Evolutionary conservation across 1,139 yeast species (phyloP).

Genomic region (Yamadazyma triangularis): DNA sequence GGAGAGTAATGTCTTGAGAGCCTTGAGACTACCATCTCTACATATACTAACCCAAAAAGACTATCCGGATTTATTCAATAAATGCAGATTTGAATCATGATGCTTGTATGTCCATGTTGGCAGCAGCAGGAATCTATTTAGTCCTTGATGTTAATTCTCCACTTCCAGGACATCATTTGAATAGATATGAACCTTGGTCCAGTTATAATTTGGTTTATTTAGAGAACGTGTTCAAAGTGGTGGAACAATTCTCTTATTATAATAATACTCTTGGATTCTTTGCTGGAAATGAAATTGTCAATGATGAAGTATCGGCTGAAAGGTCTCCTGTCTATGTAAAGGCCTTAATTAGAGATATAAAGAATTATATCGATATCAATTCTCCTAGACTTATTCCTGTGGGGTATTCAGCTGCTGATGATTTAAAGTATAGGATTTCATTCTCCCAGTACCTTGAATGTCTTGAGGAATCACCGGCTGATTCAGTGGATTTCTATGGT

Average conservation of each 20-base stretch:
- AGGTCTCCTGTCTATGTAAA: conserved; percentile 68
- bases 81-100: conserved; percentile 84
- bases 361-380: conserved; percentile 57
- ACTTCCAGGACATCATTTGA: conserved; percentile 65
- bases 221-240: conserved; percentile 71
- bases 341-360: conserved; percentile 77
- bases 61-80: conserved; percentile 82
- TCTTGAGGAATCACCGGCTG: conserved; percentile 48
- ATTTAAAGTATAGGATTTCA: conserved; percentile 66
- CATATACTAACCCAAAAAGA: conserved; percentile 33
- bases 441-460: conserved; percentile 83
- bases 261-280: conserved; percentile 90
- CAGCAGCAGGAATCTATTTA: conserved; percentile 87
- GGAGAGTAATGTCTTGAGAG: not conserved
- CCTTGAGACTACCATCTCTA: too few species aligned
- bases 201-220: conserved; percentile 68
- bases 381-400: conserved; percentile 73
- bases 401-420: conserved; percentile 96
- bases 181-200: conserved; percentile 86
- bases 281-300: conserved; percentile 91
- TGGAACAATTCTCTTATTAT: conserved; percentile 78
- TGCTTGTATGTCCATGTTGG: conserved; percentile 85
- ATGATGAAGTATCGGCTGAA: conserved; percentile 72
- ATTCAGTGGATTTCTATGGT: conserved; percentile 87
- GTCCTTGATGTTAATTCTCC: conserved; percentile 92